Percentiles rank a stretch among this genome's conserved stretches.
phyloP scores from a whole-genome alignment of 306 rosid genomes.

The Cucurbita moschata region DNA sequence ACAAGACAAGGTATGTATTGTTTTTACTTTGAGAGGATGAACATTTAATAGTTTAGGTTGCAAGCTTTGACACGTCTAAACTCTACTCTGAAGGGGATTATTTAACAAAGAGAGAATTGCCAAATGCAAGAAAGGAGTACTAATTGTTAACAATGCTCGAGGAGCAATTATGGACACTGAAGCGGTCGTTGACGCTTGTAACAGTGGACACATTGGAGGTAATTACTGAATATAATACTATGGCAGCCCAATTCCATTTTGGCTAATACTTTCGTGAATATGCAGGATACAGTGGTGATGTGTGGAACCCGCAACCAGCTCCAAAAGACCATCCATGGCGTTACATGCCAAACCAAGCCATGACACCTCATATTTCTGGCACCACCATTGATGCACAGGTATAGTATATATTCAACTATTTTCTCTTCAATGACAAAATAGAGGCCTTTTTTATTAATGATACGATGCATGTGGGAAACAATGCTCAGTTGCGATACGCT shows the following conservation, averaged over 20 bases:
- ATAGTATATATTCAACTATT: neutral
- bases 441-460: neutral
- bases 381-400: conserved; percentile 99
- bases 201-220: conserved; percentile 88
- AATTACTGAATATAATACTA: conserved; percentile 4
- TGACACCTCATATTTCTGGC: conserved; percentile 95
- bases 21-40: neutral
- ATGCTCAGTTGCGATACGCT: conserved; percentile 69
- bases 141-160: conserved; percentile 82
- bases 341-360: conserved; percentile 92
- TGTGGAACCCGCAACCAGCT: conserved; percentile 92
- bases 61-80: neutral
- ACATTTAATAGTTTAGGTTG: neutral
- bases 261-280: neutral
- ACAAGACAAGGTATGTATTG: conserved; percentile 73
- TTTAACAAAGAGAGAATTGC: conserved; percentile 63
- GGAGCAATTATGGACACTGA: conserved; percentile 90
- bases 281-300: conserved; percentile 91
- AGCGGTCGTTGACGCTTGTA: conserved; percentile 76
- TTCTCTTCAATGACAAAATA: neutral
- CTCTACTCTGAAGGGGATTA: conserved; percentile 38
- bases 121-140: conserved; percentile 77
- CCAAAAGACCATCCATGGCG: conserved; percentile 99
- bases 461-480: neutral
- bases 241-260: neutral